phyloP scores from a whole-genome alignment of 2,329 filamentous ascomycete species.

The Xylaria multiplex region DNA sequence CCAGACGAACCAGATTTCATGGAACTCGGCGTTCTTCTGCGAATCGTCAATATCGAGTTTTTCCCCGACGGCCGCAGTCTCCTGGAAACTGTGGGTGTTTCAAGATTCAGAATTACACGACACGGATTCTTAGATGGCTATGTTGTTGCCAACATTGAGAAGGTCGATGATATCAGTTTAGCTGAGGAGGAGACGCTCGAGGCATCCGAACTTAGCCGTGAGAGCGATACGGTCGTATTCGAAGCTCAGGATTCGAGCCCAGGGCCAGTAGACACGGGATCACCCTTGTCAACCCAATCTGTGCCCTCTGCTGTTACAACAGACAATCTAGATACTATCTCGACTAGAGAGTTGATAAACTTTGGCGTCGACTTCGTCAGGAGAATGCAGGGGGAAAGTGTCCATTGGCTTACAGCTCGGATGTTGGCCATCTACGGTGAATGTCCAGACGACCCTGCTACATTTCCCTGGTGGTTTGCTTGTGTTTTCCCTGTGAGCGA shows the following conservation, averaged over 20 bases:
- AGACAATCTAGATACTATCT: slow-evolving; percentile 63
- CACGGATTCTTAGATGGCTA: slow-evolving; percentile 79
- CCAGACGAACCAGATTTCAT: slow-evolving; percentile 61
- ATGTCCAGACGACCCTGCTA: slow-evolving; percentile 77
- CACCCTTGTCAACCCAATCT: slow-evolving; percentile 35
- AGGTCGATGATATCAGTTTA: slow-evolving; percentile 82
- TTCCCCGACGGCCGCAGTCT: slow-evolving; percentile 84
- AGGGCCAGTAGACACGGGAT: slow-evolving; percentile 3
- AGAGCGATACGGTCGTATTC: slow-evolving; percentile 40
- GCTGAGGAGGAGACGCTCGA: slow-evolving; percentile 83
- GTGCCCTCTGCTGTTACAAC: slow-evolving; percentile 31
- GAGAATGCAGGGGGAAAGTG: slow-evolving; percentile 74
- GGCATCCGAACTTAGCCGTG: slow-evolving; percentile 67
- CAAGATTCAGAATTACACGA: slow-evolving; percentile 77
- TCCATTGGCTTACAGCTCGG: slow-evolving; percentile 77
- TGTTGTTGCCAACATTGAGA: slow-evolving; percentile 76
- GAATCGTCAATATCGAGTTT: slow-evolving; percentile 77
- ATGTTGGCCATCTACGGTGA: slow-evolving; percentile 80
- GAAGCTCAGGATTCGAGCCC: slow-evolving; percentile 28
- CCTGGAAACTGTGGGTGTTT: slow-evolving; percentile 79
- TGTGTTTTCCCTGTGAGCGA: slow-evolving; percentile 81
- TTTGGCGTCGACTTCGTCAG: slow-evolving; percentile 73
- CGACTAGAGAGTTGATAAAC: slow-evolving; percentile 76
- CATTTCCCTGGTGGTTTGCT: slow-evolving; percentile 92
- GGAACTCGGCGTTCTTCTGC: slow-evolving; percentile 80